Base-by-base conservation (phyloP, 441 rosid species). In the Erodium moschatum region DNA sequence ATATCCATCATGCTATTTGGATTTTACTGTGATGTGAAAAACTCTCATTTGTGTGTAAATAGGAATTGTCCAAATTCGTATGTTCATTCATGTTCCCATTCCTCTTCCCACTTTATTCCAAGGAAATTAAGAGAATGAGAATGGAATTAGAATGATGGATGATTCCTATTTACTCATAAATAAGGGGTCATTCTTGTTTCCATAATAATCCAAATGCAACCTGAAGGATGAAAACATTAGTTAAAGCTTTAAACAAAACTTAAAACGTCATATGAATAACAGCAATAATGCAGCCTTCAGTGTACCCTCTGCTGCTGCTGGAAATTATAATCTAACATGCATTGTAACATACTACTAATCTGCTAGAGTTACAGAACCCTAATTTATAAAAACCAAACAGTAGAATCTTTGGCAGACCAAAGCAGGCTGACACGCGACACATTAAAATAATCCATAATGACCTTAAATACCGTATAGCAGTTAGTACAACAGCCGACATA, bases 401-500 rank as follows among this genome's bases (percentile, higher is more conserved):
- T 74, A 71, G 42, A 70, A 78, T 79, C 67, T 52, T 75, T 75
- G 74, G 79, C 78, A 74, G 75, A 76, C 70, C 75, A 21, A 84
- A 77, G 70, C 72, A 67, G 75, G 77, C 80, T 44, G 87, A 86
- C 87, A 81, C 82, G 73, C 42, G 65, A 82, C 81, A 58, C 79
- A 81, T 68, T 80, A 73, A 19, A 74, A 74, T 20, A 76, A 80
- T 85, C 83, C 84, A 77, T 75, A 66, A 71, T 81, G 87, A 88
- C 86, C 76, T 72, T 64, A 60, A 81, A 73, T 70, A 77, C 78
- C 74, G 78, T 70, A 35, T 35, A 16, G 63, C 68, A 76, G 71
- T 78, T 76, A 81, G 78, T 83, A 83, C 85, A 83, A 79, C 80
- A 80, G 81, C 77, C 70, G 86, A 87, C 92, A 87, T 79, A 73